Percentiles rank a stretch among this genome's conserved stretches.
These are phyloP conservation scores for Aspergillus sclerotioniger DNA, from an alignment of 495 filamentous ascomycete species.

Conservation along the genomic window DNA sequence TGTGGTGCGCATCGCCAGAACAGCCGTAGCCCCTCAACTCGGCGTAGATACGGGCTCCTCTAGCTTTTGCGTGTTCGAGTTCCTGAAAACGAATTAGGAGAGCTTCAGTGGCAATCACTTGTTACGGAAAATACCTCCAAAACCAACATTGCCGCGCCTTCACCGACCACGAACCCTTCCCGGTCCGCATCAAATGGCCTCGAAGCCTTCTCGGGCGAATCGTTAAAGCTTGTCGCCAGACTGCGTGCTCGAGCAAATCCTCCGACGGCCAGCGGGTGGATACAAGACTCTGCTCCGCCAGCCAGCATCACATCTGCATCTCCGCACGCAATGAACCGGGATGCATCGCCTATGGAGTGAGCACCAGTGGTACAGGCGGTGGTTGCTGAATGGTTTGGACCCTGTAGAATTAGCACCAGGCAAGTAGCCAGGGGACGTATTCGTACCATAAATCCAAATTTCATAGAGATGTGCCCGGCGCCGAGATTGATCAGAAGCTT, in stretches of 20 bases:
- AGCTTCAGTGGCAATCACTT: background rate
- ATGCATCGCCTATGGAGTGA: constrained; percentile 90
- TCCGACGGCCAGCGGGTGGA: constrained; percentile 88
- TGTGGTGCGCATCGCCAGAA: constrained; percentile 85
- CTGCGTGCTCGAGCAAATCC: constrained; percentile 88
- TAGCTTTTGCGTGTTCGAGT: constrained; percentile 76
- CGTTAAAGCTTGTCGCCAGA: constrained; percentile 76
- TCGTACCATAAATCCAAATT: constrained; percentile 72
- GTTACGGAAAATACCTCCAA: constrained; percentile 58
- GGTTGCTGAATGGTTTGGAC: constrained; percentile 86
- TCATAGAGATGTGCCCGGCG: constrained; percentile 92
- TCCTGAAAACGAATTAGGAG: constrained; percentile 48
- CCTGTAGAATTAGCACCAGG: constrained; percentile 40
- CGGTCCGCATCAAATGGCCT: constrained; percentile 85
- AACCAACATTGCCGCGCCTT: constrained; percentile 84
- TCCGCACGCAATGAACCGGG: constrained; percentile 82
- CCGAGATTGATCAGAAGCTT: constrained; percentile 90
- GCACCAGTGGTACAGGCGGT: constrained; percentile 96
- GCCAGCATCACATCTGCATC: constrained; percentile 95
- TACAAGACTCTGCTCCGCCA: constrained; percentile 91
- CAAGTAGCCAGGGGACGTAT: background rate
- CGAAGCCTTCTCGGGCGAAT: constrained; percentile 68
- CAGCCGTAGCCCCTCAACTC: constrained; percentile 86
- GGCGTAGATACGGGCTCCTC: constrained; percentile 82
- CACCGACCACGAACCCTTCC: constrained; percentile 86